Percentiles rank a stretch among this genome's conserved stretches.
phyloP scores from a whole-genome alignment of 371 early-diverging fungal species.

The Rhizopus arrhizus region DNA sequence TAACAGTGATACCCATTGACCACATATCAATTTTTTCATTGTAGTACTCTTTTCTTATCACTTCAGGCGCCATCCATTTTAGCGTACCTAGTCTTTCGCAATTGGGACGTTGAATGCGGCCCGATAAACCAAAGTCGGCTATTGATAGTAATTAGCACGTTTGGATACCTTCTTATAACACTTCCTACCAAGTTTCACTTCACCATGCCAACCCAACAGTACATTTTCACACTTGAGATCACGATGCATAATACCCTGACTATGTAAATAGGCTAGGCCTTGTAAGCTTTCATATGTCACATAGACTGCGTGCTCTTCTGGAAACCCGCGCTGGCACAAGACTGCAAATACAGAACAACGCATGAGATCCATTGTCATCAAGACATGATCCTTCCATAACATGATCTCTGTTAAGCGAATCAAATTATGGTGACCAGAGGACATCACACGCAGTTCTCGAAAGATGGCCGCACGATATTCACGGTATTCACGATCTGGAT shows the following conservation, averaged over 20 bases:
- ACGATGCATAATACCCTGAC: slow-evolving; percentile 94
- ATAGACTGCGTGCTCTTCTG: slow-evolving; percentile 44
- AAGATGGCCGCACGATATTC: slow-evolving; percentile 50
- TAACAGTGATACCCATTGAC: slow-evolving; percentile 91
- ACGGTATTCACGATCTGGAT: slow-evolving; percentile 39
- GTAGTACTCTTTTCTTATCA: slow-evolving; percentile 89
- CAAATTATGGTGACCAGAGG: slow-evolving; percentile 42
- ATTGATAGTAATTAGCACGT: slow-evolving; percentile 3
- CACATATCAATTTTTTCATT: slow-evolving; percentile 93
- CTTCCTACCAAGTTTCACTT: slow-evolving; percentile 93
- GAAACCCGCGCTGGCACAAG: slow-evolving; percentile 51
- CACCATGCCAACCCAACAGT: slow-evolving; percentile 87
- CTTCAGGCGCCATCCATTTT: slow-evolving; percentile 95
- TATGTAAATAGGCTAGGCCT: slow-evolving; percentile 90
- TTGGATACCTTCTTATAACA: slow-evolving; percentile 1
- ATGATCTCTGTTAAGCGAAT: slow-evolving; percentile 46
- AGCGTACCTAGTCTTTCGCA: slow-evolving; percentile 93
- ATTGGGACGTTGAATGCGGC: slow-evolving; percentile 49
- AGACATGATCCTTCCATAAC: slow-evolving; percentile 46
- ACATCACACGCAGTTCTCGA: slow-evolving; percentile 50
- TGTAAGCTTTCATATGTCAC: slow-evolving; percentile 48
- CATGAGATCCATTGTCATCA: slow-evolving; percentile 57
- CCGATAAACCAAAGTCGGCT: slow-evolving; percentile 49
- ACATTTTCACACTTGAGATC: slow-evolving; percentile 97
- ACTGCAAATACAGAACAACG: slow-evolving; percentile 53